A percentile compares a stretch with the other conserved stretches of the same genome.
phyloP scores from a whole-genome alignment of 148 eudicot genomes.

The Cornus suecica region DNA sequence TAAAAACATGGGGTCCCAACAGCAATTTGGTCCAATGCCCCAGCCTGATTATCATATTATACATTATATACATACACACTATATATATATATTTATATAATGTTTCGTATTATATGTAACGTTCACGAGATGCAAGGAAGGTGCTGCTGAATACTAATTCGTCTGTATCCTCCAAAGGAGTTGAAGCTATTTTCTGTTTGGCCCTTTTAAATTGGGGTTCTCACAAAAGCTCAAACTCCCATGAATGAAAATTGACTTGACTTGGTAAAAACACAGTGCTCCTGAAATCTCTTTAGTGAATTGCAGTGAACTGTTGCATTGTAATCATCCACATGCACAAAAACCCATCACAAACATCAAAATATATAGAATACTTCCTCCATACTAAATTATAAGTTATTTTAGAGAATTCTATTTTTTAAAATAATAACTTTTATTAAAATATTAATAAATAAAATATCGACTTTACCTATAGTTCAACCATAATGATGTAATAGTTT shows the following conservation, averaged over 20 bases:
- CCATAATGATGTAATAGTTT: too few relatives aligned
- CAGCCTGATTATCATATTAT: too few relatives aligned
- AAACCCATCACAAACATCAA: too few relatives aligned
- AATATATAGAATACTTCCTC: too few relatives aligned
- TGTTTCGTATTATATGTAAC: background rate
- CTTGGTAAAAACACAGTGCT: background rate
- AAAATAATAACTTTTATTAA: too few relatives aligned
- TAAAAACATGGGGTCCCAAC: background rate
- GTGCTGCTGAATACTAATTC: constrained; percentile 2
- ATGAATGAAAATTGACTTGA: background rate
- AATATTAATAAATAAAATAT: too few relatives aligned
- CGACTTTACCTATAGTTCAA: too few relatives aligned
- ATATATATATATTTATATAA: too few relatives aligned
- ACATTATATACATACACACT: too few relatives aligned
- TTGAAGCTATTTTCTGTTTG: background rate
- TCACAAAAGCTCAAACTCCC: background rate
- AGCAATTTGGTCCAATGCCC: too few relatives aligned
- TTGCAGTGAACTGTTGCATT: background rate
- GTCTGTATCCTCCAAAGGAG: background rate
- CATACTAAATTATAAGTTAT: too few relatives aligned
- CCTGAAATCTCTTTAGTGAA: background rate
- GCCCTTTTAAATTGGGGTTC: background rate
- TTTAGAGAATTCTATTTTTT: too few relatives aligned
- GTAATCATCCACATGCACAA: background rate
- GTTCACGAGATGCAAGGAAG: constrained; percentile 5